Conservation (phyloP, 768 basidiomycete genomes). For the Fomitopsis pulvina region DNA sequence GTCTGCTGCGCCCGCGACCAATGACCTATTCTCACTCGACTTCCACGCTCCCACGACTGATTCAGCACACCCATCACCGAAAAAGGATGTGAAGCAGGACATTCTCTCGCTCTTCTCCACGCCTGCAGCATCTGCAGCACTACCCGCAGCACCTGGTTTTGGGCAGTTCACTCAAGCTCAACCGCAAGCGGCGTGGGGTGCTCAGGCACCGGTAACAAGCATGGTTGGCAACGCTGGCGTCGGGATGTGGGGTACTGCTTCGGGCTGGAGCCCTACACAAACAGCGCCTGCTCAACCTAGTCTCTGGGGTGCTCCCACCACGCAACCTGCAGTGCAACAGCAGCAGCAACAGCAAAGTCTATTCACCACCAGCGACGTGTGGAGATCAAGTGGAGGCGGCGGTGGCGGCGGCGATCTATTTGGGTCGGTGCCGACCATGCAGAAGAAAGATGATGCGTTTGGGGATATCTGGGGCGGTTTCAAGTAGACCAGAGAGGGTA, state of each 20-base stretch:
- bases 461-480: conserved; percentile 83
- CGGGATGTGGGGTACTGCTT: conserved; percentile 60
- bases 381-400: conserved; percentile 36
- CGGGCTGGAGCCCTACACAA: conserved; percentile 51
- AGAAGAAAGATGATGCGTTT: conserved; percentile 74
- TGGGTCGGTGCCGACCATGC: conserved; percentile 25
- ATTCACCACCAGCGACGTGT: conserved; percentile 47
- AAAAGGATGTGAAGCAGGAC: conserved; percentile 77
- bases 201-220: conserved; percentile 29
- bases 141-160: conserved; percentile 24
- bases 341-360: conserved; percentile 13
- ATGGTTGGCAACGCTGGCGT: conserved; percentile 50
- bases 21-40: conserved; percentile 81
- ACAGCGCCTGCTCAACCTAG: conserved; percentile 28
- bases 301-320: conserved; percentile 11
- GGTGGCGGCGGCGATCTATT: conserved; percentile 26
- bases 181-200: conserved; percentile 16
- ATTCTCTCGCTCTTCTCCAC: conserved; percentile 78
- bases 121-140: conserved; percentile 28
- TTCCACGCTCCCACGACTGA: conserved; percentile 48
- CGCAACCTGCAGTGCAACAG: conserved; percentile 7
- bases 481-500: conserved; percentile 38
- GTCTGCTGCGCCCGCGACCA: conserved; percentile 28
- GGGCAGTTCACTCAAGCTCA: conserved; percentile 15
- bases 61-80: conserved; percentile 28